phyloP scores from a whole-genome alignment of 352 stramenopile species.

The Phytophthora fragariae region DNA sequence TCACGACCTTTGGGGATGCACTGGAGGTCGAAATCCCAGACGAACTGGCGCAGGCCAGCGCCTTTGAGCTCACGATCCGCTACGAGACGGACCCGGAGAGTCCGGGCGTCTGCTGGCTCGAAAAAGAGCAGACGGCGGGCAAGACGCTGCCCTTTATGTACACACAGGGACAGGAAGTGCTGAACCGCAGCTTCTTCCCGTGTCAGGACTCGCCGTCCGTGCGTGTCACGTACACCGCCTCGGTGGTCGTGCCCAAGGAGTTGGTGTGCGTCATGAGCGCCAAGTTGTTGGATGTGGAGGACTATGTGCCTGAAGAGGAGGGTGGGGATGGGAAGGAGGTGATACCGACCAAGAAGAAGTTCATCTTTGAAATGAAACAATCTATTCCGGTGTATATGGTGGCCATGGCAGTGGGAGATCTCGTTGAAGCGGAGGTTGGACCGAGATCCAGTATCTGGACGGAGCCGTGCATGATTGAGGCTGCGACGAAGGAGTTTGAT shows the following conservation, averaged over 20 bases:
- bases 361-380: conserved; percentile 83
- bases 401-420: conserved; percentile 82
- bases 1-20: conserved; percentile 70
- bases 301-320: conserved; percentile 28
- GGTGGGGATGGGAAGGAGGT: conserved; percentile 18
- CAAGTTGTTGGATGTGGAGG: conserved; percentile 46
- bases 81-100: conserved; percentile 77
- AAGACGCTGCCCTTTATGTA: conserved; percentile 85
- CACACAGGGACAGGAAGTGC: conserved; percentile 88
- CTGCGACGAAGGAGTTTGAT: conserved; percentile 76
- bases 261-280: conserved; percentile 92
- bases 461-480: conserved; percentile 84
- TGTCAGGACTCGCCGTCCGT: conserved; percentile 95
- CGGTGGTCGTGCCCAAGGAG: conserved; percentile 91
- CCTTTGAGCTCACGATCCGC: conserved; percentile 51
- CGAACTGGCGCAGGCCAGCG: conserved; percentile 14
- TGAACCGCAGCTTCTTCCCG: conserved; percentile 86
- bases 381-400: conserved; percentile 89
- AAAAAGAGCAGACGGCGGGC: conserved; percentile 85
- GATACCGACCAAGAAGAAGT: conserved; percentile 41
- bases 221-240: conserved; percentile 96
- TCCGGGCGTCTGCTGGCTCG: conserved; percentile 82
- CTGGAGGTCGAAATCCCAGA: conserved; percentile 61
- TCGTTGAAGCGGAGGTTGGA: conserved; percentile 71
- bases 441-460: conserved; percentile 84